These are phyloP conservation scores for Aspergillus novoparasiticus DNA, from an alignment of 2,329 filamentous ascomycete species.

Conservation along the genomic window DNA sequence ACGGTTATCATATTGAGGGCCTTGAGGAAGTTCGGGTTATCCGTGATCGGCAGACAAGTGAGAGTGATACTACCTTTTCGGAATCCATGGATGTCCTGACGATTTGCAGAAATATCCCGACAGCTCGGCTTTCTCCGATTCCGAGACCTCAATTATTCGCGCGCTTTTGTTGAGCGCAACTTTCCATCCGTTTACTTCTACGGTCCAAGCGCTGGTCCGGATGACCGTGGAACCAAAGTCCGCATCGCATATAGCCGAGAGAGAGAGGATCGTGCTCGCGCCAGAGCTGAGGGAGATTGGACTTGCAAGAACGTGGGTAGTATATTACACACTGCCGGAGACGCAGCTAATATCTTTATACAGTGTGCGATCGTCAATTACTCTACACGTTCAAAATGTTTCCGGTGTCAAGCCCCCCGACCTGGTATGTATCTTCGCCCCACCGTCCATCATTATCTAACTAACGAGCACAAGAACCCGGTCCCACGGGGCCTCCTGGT, in stretches of 20 bases:
- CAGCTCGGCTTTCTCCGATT: constrained; percentile 62
- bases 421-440: constrained; percentile 47
- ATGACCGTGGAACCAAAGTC: constrained; percentile 47
- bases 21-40: constrained; percentile 61
- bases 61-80: constrained; percentile 13
- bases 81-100: constrained; percentile 12
- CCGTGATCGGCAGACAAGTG: constrained; percentile 61
- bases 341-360: neutral
- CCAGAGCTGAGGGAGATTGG: constrained; percentile 58
- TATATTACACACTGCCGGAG: neutral
- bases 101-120: constrained; percentile 52
- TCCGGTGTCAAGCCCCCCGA: constrained; percentile 59
- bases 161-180: constrained; percentile 56
- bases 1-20: constrained; percentile 54
- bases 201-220: constrained; percentile 43
- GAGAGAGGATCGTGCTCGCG: constrained; percentile 52
- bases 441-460: neutral
- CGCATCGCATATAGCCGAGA: constrained; percentile 58
- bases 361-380: constrained; percentile 62
- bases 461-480: constrained; percentile 27
- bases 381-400: constrained; percentile 58
- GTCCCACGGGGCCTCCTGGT: constrained; percentile 36
- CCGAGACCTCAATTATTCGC: constrained; percentile 50
- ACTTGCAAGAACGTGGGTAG: constrained; percentile 54
- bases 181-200: constrained; percentile 55